Evolutionary conservation across 192 early-diverging fungal genomes (phyloP).

Genomic region (Pilaira anomala): DNA sequence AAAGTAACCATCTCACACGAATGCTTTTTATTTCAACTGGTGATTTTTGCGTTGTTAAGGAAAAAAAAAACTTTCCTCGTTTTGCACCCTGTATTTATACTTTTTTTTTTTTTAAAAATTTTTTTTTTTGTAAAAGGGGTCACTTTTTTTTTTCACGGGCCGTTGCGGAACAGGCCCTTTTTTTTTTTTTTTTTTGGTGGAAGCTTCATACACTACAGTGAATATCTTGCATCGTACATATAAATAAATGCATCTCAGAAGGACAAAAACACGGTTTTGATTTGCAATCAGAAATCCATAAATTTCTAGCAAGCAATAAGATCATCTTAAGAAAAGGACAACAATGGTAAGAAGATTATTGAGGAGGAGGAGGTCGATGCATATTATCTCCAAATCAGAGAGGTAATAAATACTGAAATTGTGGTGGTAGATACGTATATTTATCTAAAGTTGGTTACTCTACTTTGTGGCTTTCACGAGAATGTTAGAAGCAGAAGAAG

Average conservation of each 20-base stretch:
- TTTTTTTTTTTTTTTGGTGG: too few species aligned
- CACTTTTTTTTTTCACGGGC: not conserved
- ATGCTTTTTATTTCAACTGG: slow-evolving; percentile 29
- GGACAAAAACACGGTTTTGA: slow-evolving; percentile 3
- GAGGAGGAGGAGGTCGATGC: slow-evolving; percentile 1
- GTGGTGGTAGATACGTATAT: not conserved
- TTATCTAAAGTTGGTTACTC: slow-evolving; percentile 2
- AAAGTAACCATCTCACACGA: slow-evolving; percentile 32
- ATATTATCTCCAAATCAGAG: not conserved
- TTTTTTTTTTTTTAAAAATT: slow-evolving; percentile 6
- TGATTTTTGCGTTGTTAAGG: slow-evolving; percentile 12
- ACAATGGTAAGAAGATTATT: slow-evolving; percentile 1
- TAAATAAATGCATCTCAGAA: slow-evolving; percentile 2
- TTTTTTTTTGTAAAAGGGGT: not conserved
- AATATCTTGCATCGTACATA: too few species aligned
- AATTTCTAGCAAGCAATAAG: not conserved
- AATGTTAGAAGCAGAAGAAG: not conserved
- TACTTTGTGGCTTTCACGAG: not conserved
- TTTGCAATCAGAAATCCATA: not conserved
- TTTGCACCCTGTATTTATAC: slow-evolving; percentile 12
- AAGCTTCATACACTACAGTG: too few species aligned
- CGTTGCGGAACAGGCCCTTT: too few species aligned
- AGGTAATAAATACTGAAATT: not conserved
- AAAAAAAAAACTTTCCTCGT: slow-evolving; percentile 12
- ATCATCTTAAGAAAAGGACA: slow-evolving; percentile 5